Base-by-base conservation (phyloP, 2,329 filamentous ascomycete genomes). In the Coleophoma eucalyptorum region DNA sequence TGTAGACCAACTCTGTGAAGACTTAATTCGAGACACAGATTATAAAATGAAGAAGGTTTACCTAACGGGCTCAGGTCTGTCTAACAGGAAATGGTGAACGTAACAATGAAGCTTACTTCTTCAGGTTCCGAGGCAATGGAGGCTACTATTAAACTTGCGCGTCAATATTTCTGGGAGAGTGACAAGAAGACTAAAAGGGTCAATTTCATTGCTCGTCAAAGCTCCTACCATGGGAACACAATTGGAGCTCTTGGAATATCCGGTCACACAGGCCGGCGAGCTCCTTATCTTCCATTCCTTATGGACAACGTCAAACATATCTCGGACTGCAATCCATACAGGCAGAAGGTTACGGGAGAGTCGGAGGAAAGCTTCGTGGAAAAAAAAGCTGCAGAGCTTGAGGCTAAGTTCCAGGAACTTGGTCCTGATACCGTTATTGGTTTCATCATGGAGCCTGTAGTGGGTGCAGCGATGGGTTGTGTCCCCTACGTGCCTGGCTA, bases 201-300 rank as follows among this genome's bases (percentile, higher is more conserved):
- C 0, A 74, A 78, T 44, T 87, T 86, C 67, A 87, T 91, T 58
- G 74, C 82, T 5, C 77, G 87, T 15, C 69, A 79, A 31, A 75
- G 81, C 19, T 86, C 81, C 11, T 91, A 88, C 59, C 87, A 91
- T 58, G 87, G 87, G 5, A 83, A 77, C 26, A 90, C 86, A 0
- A 65, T 89, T 1, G 84, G 83, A 2, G 74, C 83, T 2, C 68
- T 90, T 16, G 73, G 76, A 0, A 66, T 83, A 8, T 79, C 83
- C 31, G 81, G 82, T 1, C 81, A 89, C 63, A 65, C 75, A n/a
- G 69, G 73, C 5, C 75, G 87, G 19, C 76, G 83, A 55, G 70
- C 69, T 2, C 72, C 79, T 1, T 90, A 82, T 57, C 70, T 79
- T 50, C 74, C 76, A 1, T 73, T 87, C 20, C 69, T 89, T 2